These are phyloP conservation scores for Globisporangium nodosum DNA, from an alignment of 352 stramenopile species.

Conservation along the genomic window DNA sequence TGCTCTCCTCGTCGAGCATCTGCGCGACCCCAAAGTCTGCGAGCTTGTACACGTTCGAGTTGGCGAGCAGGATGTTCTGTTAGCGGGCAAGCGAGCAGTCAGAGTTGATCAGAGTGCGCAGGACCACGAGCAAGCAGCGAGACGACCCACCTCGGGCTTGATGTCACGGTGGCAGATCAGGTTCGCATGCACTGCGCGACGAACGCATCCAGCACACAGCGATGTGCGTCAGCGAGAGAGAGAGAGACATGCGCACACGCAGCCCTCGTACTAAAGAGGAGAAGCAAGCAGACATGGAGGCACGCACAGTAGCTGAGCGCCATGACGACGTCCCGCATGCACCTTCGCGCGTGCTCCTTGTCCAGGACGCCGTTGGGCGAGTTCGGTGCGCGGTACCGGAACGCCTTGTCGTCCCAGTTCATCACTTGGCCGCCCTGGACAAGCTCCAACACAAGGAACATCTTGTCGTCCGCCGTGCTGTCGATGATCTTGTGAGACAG, in stretches of 20 bases:
- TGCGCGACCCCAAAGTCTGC: constrained; percentile 80
- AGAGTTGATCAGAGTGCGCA: not conserved
- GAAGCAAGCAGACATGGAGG: not conserved
- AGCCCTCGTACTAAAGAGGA: not conserved
- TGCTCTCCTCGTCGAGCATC: constrained; percentile 40
- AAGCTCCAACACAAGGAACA: constrained; percentile 80
- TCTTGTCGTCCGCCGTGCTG: constrained; percentile 65
- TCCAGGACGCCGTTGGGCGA: constrained; percentile 22
- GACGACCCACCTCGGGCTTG: constrained; percentile 40
- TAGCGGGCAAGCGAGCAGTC: not conserved
- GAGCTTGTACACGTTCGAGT: constrained; percentile 54
- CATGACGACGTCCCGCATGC: constrained; percentile 69
- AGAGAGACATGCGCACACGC: not conserved
- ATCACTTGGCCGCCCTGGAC: constrained; percentile 80
- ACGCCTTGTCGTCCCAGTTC: constrained; percentile 75
- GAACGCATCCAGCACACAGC: not conserved
- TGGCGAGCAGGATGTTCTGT: constrained; percentile 65
- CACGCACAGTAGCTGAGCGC: constrained; percentile 71
- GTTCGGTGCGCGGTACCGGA: constrained; percentile 40
- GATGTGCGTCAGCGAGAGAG: not conserved
- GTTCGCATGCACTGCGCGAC: constrained; percentile 56
- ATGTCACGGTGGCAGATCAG: constrained; percentile 85
- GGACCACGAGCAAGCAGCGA: not conserved
- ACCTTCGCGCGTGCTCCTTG: constrained; percentile 40
- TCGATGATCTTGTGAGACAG: constrained; percentile 60